Base-by-base conservation (phyloP, 1,284 basidiomycete species). In the Athelia psychrophila region DNA sequence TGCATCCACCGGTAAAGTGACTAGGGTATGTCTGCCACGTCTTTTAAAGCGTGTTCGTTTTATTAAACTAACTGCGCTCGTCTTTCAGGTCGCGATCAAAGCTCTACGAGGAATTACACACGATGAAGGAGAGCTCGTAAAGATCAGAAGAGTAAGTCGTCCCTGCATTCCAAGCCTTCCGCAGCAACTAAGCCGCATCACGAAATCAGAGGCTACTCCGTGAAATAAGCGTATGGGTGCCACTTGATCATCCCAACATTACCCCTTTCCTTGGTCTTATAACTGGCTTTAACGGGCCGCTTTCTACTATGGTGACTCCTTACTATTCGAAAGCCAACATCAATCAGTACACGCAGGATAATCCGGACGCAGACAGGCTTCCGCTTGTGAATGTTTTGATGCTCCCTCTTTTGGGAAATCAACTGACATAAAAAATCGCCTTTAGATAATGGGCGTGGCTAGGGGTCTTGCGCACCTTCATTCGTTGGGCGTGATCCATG, bases 401-500 rank as follows among this genome's bases (percentile, higher is more conserved):
- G n/a, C 25, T 20, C 36, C 16, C 22, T 45, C 12, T n/a, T n/a
- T n/a, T n/a, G n/a, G n/a, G n/a, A n/a, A n/a, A n/a, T 42, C 25
- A 2, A 24, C 23, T 33, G 20, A 10, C n/a, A 19, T 8, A n/a
- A 42, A n/a, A n/a, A 5, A 8, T 46, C 23, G 16, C 24, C 25
- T 10, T 0, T 44, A 64, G 63, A 54, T 63, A 5, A 46, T 42
- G 16, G 59, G 53, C 32, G 54, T 63, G 1, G 58, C 62, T 0
- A 52, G 52, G 3, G 63, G 60, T 15, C 44, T 63, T 9, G 42
- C 58, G 25, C 62, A 60, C 38, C 60, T 65, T 10, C 63, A 65
- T 36, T 33, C 44, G 8, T 44, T 55, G 15, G 48, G 55, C n/a
- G 56, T 62, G 2, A 47, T 65, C 19, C 64, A 64, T 48, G 64